Percentiles rank a stretch among this genome's conserved stretches.
Evolutionary conservation across 768 basidiomycete genomes (phyloP).

Genomic region (Kwoniella botswanensis): DNA sequence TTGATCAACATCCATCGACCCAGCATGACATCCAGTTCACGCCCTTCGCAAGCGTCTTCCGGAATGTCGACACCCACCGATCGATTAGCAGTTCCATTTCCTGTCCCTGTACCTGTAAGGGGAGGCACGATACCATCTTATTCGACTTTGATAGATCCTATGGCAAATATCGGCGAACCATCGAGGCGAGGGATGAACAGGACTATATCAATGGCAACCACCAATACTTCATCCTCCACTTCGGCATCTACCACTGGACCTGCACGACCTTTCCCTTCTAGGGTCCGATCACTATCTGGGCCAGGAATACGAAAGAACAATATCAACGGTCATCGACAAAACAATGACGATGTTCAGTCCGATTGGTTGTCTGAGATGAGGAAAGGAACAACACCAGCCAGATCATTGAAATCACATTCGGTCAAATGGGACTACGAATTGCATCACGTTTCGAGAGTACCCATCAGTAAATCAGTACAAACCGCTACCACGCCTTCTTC

Average conservation of each 20-base stretch:
- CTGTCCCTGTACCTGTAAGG: constrained; percentile 10
- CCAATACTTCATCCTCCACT: neutral
- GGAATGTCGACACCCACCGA: constrained; percentile 13
- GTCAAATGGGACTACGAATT: constrained; percentile 44
- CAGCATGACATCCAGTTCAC: constrained; percentile 2
- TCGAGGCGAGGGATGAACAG: constrained; percentile 15
- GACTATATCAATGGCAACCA: constrained; percentile 12
- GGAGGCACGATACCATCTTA: constrained; percentile 25
- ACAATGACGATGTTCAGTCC: neutral
- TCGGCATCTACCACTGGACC: constrained; percentile 10
- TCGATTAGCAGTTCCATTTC: constrained; percentile 4
- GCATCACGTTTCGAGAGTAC: constrained; percentile 36
- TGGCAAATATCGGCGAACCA: neutral
- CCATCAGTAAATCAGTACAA: constrained; percentile 31
- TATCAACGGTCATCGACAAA: neutral
- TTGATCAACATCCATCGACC: constrained; percentile 23
- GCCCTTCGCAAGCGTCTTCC: constrained; percentile 2
- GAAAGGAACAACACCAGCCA: constrained; percentile 39
- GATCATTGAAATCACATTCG: constrained; percentile 28
- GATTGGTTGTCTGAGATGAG: constrained; percentile 20
- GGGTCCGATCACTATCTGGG: neutral
- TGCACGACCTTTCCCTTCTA: neutral
- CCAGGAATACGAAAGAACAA: neutral
- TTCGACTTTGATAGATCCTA: constrained; percentile 18
- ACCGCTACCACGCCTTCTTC: constrained; percentile 5